phyloP scores from a whole-genome alignment of 352 stramenopile genomes.

The Phytophthora boehmeriae region DNA sequence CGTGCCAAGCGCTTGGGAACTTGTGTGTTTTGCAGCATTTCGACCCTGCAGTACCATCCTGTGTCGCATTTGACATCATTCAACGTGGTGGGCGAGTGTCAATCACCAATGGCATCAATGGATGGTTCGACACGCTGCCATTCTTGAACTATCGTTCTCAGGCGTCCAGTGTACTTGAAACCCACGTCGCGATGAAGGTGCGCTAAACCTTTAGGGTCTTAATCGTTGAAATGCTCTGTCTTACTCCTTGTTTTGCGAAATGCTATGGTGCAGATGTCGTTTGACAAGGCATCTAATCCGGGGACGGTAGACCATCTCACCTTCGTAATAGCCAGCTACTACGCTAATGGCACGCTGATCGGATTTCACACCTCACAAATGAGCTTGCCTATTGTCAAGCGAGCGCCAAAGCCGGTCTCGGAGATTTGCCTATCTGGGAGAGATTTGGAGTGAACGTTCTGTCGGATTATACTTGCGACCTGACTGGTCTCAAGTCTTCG shows the following conservation, averaged over 20 bases:
- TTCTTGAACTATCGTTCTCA: constrained; percentile 88
- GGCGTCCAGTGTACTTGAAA: constrained; percentile 61
- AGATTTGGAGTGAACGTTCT: constrained; percentile 76
- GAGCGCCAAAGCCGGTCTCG: constrained; percentile 8
- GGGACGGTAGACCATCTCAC: constrained; percentile 69
- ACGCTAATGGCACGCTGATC: constrained; percentile 89
- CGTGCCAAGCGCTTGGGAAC: constrained; percentile 92
- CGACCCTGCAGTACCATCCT: constrained; percentile 58
- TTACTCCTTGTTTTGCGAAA: background rate
- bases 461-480: constrained; percentile 71
- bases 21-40: constrained; percentile 95
- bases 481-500: constrained; percentile 49
- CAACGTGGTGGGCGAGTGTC: constrained; percentile 55
- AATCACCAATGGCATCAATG: constrained; percentile 50
- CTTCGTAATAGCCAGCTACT: constrained; percentile 89
- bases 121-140: constrained; percentile 83
- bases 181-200: constrained; percentile 80
- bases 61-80: constrained; percentile 78
- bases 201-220: background rate
- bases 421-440: constrained; percentile 62
- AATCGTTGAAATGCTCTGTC: background rate
- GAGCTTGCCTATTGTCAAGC: constrained; percentile 86
- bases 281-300: constrained; percentile 53
- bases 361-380: constrained; percentile 70
- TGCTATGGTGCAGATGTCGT: constrained; percentile 70